Base-by-base conservation (phyloP, 257 asterid genomes). In the Solanum clarkiae region DNA sequence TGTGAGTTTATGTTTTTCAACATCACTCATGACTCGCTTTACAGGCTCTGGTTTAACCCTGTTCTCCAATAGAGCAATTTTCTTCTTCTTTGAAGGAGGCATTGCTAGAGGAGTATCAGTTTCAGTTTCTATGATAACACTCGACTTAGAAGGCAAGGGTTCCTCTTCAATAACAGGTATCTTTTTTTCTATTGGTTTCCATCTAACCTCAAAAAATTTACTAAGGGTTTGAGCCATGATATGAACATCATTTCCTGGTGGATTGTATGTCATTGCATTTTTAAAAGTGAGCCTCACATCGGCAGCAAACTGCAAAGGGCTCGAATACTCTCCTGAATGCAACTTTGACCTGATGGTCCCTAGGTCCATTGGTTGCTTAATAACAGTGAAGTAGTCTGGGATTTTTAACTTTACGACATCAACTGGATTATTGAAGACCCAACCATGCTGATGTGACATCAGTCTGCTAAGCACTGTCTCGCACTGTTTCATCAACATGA, bases 361-460 rank as follows among this genome's bases (percentile, higher is more conserved):
- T 72, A 95, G 90, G 91, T 95, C 99, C 99, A 95, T 95, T 45
- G 99, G 99, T 81, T 93, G 94, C 91, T 94, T 94, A 83, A 95
- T 93, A 57, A 95, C 86, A 84, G 62, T 89, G 66, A 81, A 91
- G 85, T 95, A 95, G 86, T 95, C 98, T 0, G 97, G 99, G 80
- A 93, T 92, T 16, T 93, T 93, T 70, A 87, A 89, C 63, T 85
- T 88, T 29, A 90, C 96, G 15, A 89, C 84, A 89, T 95, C 99
- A 70, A 95, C 99, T 0, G 99, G 99, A 77, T 82, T 80, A n/a
- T 87, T 91, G 77, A 95, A 95, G 77, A 94, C 88, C 97, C 96
- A 93, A 40, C 88, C 90, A 84, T 83, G 87, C 22, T 89, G 90
- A 75, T 92, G 99, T 8, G 72, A 81, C 94, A 93, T 91, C 88